Evolutionary conservation across 2,329 filamentous ascomycete species (phyloP).

Genomic region (Exserohilum turcica): DNA sequence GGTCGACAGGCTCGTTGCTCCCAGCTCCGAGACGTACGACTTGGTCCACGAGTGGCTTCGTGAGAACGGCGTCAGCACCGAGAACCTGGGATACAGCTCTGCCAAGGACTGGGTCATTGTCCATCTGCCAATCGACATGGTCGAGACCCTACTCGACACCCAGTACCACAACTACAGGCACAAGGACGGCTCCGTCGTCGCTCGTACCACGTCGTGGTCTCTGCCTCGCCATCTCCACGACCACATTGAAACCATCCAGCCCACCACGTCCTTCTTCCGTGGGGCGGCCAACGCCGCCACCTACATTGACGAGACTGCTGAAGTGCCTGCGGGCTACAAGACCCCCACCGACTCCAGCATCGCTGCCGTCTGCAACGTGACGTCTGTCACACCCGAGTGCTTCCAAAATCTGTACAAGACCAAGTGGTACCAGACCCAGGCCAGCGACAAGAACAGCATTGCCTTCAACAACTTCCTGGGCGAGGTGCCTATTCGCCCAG

Average conservation of each 20-base stretch:
- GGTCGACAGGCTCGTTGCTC: slow-evolving; percentile 60
- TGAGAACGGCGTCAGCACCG: slow-evolving; percentile 58
- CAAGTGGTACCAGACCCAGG: slow-evolving; percentile 57
- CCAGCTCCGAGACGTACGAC: slow-evolving; percentile 57
- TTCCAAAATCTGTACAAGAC: slow-evolving; percentile 61
- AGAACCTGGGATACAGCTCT: slow-evolving; percentile 53
- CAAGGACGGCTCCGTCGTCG: slow-evolving; percentile 57
- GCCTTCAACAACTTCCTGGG: slow-evolving; percentile 58
- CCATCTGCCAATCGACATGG: slow-evolving; percentile 56
- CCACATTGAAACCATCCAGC: slow-evolving; percentile 65
- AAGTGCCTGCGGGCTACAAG: slow-evolving; percentile 35
- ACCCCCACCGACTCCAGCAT: slow-evolving; percentile 41
- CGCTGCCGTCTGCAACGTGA: slow-evolving; percentile 56
- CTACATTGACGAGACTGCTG: slow-evolving; percentile 27
- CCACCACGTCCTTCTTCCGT: slow-evolving; percentile 63
- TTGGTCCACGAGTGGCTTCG: slow-evolving; percentile 62
- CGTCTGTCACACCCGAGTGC: slow-evolving; percentile 59
- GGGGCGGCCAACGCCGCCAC: slow-evolving; percentile 30
- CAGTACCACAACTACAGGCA: slow-evolving; percentile 60
- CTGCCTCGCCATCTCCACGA: slow-evolving; percentile 62
- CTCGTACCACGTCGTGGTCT: slow-evolving; percentile 63
- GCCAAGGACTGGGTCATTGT: slow-evolving; percentile 65
- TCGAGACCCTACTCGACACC: slow-evolving; percentile 59
- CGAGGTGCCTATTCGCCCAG: slow-evolving; percentile 58
- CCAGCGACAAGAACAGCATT: slow-evolving; percentile 52